Evolutionary conservation across 2,329 filamentous ascomycete genomes (phyloP), one percentile per base, ranked within the genome.

Genomic region (Ceratocystis eucalypticola): DNA sequence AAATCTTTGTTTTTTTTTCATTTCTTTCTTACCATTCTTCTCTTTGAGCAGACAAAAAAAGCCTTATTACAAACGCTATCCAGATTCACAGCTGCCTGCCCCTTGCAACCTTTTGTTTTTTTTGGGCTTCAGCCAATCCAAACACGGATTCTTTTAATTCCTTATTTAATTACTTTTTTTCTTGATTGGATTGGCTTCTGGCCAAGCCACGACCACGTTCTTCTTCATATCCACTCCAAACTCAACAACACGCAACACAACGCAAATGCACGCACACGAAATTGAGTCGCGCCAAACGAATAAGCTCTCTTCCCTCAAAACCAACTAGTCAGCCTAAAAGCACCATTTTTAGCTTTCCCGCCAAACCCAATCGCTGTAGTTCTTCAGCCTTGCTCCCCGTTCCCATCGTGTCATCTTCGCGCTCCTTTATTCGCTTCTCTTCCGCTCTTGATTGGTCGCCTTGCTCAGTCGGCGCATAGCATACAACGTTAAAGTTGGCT

Each of bases 381-480:
- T n/a, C 61, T 10, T 48, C 25, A 30, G 25, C 25, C 44, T 30
- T 17, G 15, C 33, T 33, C 53, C 20, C 8, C 33, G 25, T 64
- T 53, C 8, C 15, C 15, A 25, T 44, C 30, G 28, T 53, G 33
- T 53, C 22, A 44, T 65, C 63, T 59, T 33, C 20, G 55, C 37
- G 55, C 37, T 37, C 30, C 30, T 48, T 25, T 53, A 15, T 41
- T 41, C 37, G 37, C 37, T 28, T 53, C 25, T 53, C 22, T 53
- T 15, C 48, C 22, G 22, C 3, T 28, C 48, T 45, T 59, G 48
- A 65, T 65, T 46, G 63, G 63, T 6, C 48, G 46, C 33, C 46
- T 64, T 15, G 30, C 55, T n/a, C 44, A 25, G 25, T 57, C 55
- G 64, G 64, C 64, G 64, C 64, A 66, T 62, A 53, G 59, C 12